Evolutionary conservation across 345 rosid genomes (phyloP), one percentile per base, ranked within the genome.

Genomic region (Streptanthus diversifolius): DNA sequence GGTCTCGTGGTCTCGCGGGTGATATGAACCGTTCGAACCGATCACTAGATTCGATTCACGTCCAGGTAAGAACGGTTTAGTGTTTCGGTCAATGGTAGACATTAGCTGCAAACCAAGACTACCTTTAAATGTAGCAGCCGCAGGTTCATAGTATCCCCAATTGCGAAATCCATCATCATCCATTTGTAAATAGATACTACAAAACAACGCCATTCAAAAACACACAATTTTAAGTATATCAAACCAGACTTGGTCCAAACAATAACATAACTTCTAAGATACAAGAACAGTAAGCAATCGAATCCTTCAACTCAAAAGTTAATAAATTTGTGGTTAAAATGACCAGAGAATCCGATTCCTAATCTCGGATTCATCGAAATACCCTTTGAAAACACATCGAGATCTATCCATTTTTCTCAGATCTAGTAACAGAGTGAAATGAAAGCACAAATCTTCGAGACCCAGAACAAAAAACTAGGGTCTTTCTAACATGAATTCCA

Each of bases 81-180:
- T 82, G 79, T 92, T 91, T 5, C 90, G 93, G 44, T 93, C 97
- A 84, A 90, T 84, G 68, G 66, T 72, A 0, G 98, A 64, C 95
- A 87, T 86, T 47, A 90, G 92, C 86, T 90, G 98, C 65, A 90
- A 88, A 81, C 87, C 81, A 5, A 87, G 87, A 71, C 84, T 90
- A 36, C 87, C 92, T 69, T 87, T 90, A 55, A 85, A 88, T 0
- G 69, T 49, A 37, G 77, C 21, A 64, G 90, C 85, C 40, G 89
- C 80, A 3, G 90, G 95, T 70, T 90, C 96, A 80, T 88, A 90
- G 80, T 87, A 93, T 55, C 98, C 97, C 97, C 98, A 89, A 79
- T 87, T 87, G 13, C 87, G 89, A 81, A 88, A 71, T 0, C 89
- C 87, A 75, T 90, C 91, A 6, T 86, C 93, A 53, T 88, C 98